Conservation (phyloP, 176 grass and related monocot species). For the Zoysia japonica region DNA sequence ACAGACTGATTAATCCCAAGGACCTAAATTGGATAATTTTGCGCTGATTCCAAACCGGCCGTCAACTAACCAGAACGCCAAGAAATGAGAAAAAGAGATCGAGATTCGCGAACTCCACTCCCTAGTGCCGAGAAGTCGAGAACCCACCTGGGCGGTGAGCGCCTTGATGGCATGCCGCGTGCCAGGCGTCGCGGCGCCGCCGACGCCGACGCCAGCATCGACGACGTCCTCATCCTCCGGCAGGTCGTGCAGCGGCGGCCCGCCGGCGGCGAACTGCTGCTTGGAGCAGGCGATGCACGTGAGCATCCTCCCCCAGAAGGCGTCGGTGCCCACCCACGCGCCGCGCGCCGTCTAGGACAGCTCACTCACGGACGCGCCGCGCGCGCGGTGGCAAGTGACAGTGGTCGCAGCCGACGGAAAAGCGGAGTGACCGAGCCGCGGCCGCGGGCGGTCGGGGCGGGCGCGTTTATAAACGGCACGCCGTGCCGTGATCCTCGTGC, state of each 20-base stretch:
- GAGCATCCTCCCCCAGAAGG: slow-evolving; percentile 51
- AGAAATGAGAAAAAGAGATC: background rate
- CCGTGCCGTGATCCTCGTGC: slow-evolving; percentile 1
- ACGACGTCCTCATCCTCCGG: slow-evolving; percentile 58
- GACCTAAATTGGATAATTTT: background rate
- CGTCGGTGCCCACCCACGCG: no score
- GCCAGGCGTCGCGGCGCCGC: slow-evolving; percentile 56
- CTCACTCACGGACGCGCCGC: background rate
- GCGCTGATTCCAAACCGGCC: background rate
- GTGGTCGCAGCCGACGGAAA: background rate
- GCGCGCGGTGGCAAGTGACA: background rate
- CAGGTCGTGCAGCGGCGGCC: slow-evolving; percentile 51
- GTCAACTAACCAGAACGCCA: background rate
- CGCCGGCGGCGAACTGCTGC: slow-evolving; percentile 61
- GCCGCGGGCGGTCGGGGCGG: background rate
- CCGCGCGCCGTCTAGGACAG: background rate
- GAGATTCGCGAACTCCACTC: background rate
- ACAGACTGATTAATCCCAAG: background rate
- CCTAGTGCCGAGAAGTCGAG: background rate
- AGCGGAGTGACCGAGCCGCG: background rate
- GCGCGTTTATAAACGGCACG: slow-evolving; percentile 10
- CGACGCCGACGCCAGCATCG: background rate
- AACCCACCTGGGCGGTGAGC: slow-evolving; percentile 81
- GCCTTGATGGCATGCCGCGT: slow-evolving; percentile 89
- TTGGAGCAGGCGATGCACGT: slow-evolving; percentile 97